A percentile compares a stretch with the other conserved stretches of the same genome.
These are phyloP conservation scores for Acer campestre DNA, from an alignment of 345 rosid genomes.

Conservation along the genomic window DNA sequence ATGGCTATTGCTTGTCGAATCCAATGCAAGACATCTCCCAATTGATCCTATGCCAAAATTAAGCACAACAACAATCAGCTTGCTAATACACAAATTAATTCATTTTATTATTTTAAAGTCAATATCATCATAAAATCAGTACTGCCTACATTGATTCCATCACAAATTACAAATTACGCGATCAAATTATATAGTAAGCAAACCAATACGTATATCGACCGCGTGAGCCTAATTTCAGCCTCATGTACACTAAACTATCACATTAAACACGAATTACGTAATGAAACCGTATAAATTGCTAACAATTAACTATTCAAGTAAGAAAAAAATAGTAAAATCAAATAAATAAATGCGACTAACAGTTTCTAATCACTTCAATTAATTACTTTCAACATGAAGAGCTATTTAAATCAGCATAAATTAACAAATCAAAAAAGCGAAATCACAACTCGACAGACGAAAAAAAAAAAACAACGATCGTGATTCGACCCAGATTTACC, in stretches of 20 bases:
- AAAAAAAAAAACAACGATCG: too few species aligned
- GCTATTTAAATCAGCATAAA: background rate
- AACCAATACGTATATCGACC: too few species aligned
- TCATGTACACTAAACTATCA: background rate
- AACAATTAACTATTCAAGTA: background rate
- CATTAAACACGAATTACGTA: background rate
- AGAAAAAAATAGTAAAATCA: background rate
- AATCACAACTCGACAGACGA: background rate
- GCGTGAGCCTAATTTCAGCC: background rate
- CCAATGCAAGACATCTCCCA: constrained; percentile 99
- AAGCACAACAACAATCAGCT: background rate
- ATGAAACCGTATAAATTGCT: background rate
- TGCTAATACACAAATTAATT: background rate
- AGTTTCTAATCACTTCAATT: background rate
- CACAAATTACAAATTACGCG: background rate
- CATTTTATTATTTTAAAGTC: background rate
- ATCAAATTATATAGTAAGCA: background rate
- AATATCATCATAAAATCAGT: background rate
- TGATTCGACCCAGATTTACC: constrained; percentile 30
- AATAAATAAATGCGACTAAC: background rate
- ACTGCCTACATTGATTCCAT: background rate
- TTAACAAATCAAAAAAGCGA: background rate
- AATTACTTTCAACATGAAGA: background rate
- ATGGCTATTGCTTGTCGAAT: constrained; percentile 83
- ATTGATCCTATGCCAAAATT: constrained; percentile 69